Evolutionary conservation across 768 basidiomycete species (phyloP).

Genomic region (Mycena latifolia): DNA sequence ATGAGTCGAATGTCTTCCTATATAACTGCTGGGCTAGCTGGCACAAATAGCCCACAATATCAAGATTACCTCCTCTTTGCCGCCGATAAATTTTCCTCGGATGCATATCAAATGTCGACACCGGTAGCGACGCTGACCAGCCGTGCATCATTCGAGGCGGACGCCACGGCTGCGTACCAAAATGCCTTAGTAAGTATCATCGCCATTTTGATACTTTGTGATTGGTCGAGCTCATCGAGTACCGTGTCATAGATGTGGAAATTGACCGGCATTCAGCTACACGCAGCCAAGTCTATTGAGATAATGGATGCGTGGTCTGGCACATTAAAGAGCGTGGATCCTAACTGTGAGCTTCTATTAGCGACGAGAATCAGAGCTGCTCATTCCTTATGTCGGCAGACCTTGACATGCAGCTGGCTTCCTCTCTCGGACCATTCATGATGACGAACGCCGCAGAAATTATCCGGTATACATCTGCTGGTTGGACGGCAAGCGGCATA

Average conservation of each 20-base stretch:
- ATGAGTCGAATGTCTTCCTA: constrained; percentile 18
- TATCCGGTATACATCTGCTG: constrained; percentile 17
- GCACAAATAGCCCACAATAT: constrained; percentile 21
- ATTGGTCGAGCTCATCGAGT: constrained; percentile 20
- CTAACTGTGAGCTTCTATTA: constrained; percentile 23
- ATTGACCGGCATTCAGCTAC: constrained; percentile 14
- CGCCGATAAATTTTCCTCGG: constrained; percentile 23
- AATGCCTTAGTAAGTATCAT: constrained; percentile 18
- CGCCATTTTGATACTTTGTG: constrained; percentile 11
- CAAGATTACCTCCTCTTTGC: constrained; percentile 21
- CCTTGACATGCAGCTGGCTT: constrained; percentile 20
- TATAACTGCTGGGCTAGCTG: constrained; percentile 21
- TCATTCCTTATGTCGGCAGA: constrained; percentile 18
- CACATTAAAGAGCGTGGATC: constrained; percentile 20
- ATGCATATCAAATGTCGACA: constrained; percentile 20
- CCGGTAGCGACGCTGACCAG: constrained; percentile 18
- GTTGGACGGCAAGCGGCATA: constrained; percentile 19
- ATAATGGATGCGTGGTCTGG: constrained; percentile 21
- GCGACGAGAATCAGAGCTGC: constrained; percentile 18
- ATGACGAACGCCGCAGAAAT: constrained; percentile 23
- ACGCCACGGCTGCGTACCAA: constrained; percentile 23
- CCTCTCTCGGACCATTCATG: constrained; percentile 22
- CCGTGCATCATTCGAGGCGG: constrained; percentile 22
- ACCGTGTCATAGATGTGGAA: constrained; percentile 19
- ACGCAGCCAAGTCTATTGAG: constrained; percentile 13